Percentiles rank a stretch among this genome's conserved stretches.
phyloP scores from a whole-genome alignment of 768 basidiomycete species.

The Lentinula edodes region DNA sequence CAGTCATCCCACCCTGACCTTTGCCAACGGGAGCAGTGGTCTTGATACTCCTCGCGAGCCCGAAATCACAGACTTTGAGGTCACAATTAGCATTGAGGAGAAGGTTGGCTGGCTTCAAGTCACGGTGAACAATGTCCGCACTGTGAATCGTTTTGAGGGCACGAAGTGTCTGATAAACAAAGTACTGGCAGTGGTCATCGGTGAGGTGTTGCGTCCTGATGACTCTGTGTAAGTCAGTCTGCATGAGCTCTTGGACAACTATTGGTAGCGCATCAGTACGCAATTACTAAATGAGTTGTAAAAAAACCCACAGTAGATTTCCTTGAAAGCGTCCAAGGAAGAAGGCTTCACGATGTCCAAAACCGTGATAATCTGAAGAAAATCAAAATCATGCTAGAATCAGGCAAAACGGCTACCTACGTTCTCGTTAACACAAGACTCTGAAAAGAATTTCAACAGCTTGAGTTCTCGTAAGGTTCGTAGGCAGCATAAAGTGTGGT shows the following conservation, averaged over 20 bases:
- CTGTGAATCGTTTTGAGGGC: slow-evolving; percentile 88
- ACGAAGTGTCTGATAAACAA: slow-evolving; percentile 79
- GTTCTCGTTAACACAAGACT: slow-evolving; percentile 77
- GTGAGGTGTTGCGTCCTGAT: slow-evolving; percentile 58
- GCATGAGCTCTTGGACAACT: slow-evolving; percentile 88
- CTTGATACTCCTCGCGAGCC: slow-evolving; percentile 66
- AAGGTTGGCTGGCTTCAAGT: slow-evolving; percentile 84
- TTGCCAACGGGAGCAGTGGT: slow-evolving; percentile 42
- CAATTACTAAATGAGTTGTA: not conserved
- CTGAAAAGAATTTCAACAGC: slow-evolving; percentile 79
- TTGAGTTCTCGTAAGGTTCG: slow-evolving; percentile 90
- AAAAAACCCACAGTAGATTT: slow-evolving; percentile 66
- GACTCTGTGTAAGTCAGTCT: slow-evolving; percentile 87
- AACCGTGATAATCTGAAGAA: slow-evolving; percentile 78
- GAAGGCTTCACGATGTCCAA: slow-evolving; percentile 85
- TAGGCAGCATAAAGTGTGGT: slow-evolving; percentile 88
- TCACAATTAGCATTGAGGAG: slow-evolving; percentile 88
- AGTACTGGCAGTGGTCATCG: slow-evolving; percentile 36
- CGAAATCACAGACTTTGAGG: slow-evolving; percentile 87
- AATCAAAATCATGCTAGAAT: not conserved
- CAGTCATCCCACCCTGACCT: slow-evolving; percentile 69
- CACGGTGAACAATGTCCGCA: slow-evolving; percentile 74
- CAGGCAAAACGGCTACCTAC: slow-evolving; percentile 28
- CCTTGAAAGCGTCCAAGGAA: slow-evolving; percentile 71
- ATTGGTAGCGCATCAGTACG: slow-evolving; percentile 3